These are phyloP conservation scores for Aurantiochytrium sp. DNA, from an alignment of 108 stramenopile genomes.

Conservation along the genomic window DNA sequence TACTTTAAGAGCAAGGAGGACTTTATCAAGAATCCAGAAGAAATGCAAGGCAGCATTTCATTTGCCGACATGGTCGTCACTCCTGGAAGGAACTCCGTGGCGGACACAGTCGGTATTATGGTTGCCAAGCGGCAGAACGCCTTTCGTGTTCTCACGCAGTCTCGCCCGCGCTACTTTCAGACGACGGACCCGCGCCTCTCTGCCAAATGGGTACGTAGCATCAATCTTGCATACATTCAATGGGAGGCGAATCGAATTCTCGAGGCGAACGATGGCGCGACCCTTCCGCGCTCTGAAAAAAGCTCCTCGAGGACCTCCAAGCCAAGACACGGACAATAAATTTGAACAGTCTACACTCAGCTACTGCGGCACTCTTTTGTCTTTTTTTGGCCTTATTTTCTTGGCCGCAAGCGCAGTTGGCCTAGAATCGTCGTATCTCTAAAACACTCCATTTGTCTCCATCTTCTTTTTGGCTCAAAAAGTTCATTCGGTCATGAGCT, in stretches of 20 bases:
- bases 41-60: not conserved
- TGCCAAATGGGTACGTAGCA: not conserved
- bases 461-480: too few species aligned
- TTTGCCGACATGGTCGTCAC: not conserved
- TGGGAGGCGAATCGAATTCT: not conserved
- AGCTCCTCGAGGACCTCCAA: not conserved
- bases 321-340: too few species aligned
- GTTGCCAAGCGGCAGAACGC: not conserved
- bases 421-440: too few species aligned
- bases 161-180: not conserved
- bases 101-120: not conserved
- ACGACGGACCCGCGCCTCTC: not conserved
- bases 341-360: too few species aligned
- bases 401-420: too few species aligned
- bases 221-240: not conserved
- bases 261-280: not conserved
- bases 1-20: conserved; percentile 13
- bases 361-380: too few species aligned
- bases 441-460: too few species aligned
- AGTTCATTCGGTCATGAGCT: too few species aligned
- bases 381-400: too few species aligned
- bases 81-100: not conserved
- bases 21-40: not conserved
- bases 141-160: not conserved
- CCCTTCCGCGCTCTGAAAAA: not conserved